A percentile compares a stretch with the other conserved stretches of the same genome.
phyloP scores from a whole-genome alignment of 1,139 yeast species.

The Pichia sp. region DNA sequence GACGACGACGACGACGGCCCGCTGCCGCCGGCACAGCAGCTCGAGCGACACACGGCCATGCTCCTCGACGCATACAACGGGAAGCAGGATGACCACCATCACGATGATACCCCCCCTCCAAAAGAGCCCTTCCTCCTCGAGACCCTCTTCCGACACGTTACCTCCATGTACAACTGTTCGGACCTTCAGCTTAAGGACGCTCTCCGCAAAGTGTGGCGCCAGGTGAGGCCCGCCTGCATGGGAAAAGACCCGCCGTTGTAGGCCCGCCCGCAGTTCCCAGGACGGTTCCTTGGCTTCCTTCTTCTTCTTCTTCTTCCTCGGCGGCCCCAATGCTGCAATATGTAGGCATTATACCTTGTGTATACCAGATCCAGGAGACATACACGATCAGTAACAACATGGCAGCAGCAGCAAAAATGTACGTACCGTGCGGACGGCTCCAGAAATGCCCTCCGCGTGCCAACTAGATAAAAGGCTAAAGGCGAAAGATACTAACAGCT shows the following conservation, averaged over 20 bases:
- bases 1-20: neutral
- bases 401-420: too few relatives aligned
- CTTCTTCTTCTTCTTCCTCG: neutral
- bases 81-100: neutral
- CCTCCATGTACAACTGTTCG: conserved; percentile 1
- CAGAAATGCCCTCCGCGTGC: too few relatives aligned
- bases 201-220: conserved; percentile 1
- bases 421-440: too few relatives aligned
- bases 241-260: neutral
- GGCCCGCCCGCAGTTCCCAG: neutral
- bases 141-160: conserved; percentile 2
- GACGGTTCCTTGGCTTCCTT: neutral
- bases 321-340: too few relatives aligned
- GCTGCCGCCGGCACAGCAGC: neutral
- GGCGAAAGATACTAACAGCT: neutral
- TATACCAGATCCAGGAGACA: too few relatives aligned
- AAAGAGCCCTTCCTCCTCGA: neutral
- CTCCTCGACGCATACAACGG: neutral
- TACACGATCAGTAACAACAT: too few relatives aligned
- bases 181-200: neutral
- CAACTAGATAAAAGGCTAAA: too few relatives aligned
- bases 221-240: neutral
- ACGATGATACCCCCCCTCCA: neutral
- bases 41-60: neutral
- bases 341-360: too few relatives aligned